phyloP scores from a whole-genome alignment of 2,329 filamentous ascomycete genomes.

The Diatrype stigma region DNA sequence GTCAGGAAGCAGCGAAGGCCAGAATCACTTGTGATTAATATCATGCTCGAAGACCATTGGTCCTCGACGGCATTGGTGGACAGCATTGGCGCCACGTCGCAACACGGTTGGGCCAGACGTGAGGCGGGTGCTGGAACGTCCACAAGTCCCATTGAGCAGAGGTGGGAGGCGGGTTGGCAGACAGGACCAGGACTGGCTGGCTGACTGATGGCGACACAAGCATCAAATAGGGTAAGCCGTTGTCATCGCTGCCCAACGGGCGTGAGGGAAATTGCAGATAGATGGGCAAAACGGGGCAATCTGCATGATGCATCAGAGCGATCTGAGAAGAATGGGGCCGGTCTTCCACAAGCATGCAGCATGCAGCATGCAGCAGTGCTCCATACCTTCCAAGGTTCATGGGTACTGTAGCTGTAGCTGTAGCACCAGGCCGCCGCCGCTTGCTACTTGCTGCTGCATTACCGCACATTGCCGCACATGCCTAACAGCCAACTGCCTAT shows the following conservation, averaged over 20 bases:
- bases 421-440: neutral
- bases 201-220: too few relatives aligned
- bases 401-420: neutral
- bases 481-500: too few relatives aligned
- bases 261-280: neutral
- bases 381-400: too few relatives aligned
- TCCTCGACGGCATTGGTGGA: conserved; percentile 19
- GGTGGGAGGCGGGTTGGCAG: conserved; percentile 11
- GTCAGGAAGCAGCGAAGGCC: conserved; percentile 23
- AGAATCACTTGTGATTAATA: conserved; percentile 32
- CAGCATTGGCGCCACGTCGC: conserved; percentile 36
- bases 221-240: conserved; percentile 4
- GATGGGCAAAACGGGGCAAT: neutral
- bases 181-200: too few relatives aligned
- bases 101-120: conserved; percentile 13
- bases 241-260: neutral
- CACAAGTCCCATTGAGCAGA: conserved; percentile 2
- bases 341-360: neutral
- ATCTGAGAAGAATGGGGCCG: neutral
- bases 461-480: neutral
- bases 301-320: neutral
- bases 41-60: conserved; percentile 30
- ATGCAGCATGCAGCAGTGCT: neutral
- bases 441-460: neutral
- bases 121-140: conserved; percentile 5